These are phyloP conservation scores for Mycosphaerelloides madeirae DNA, from an alignment of 2,329 filamentous ascomycete species.

Conservation along the genomic window DNA sequence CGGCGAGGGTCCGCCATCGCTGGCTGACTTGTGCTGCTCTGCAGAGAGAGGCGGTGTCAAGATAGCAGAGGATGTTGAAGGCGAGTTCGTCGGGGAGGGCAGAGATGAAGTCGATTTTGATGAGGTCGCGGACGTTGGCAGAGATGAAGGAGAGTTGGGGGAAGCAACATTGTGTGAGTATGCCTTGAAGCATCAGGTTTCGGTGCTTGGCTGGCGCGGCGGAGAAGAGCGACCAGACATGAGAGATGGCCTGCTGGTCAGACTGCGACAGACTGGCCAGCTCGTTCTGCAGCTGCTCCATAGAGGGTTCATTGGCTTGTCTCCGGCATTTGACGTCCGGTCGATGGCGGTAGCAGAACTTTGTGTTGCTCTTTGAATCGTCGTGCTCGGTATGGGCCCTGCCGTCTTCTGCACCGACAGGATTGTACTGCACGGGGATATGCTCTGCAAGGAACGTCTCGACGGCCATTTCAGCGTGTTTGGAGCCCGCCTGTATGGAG, in stretches of 20 bases:
- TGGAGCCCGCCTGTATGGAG: slow-evolving; percentile 45
- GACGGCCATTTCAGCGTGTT: slow-evolving; percentile 71
- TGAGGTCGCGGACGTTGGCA: slow-evolving; percentile 83
- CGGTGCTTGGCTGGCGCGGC: slow-evolving; percentile 90
- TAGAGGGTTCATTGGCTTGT: slow-evolving; percentile 89
- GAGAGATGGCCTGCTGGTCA: slow-evolving; percentile 92
- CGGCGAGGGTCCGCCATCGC: slow-evolving; percentile 82
- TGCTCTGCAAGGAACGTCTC: slow-evolving; percentile 86
- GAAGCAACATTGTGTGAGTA: slow-evolving; percentile 95
- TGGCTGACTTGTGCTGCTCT: slow-evolving; percentile 92
- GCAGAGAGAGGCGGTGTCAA: slow-evolving; percentile 91
- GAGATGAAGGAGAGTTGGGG: slow-evolving; percentile 92
- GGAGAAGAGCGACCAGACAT: slow-evolving; percentile 97
- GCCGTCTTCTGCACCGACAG: slow-evolving; percentile 51
- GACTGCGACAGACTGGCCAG: slow-evolving; percentile 73
- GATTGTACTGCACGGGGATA: slow-evolving; percentile 83
- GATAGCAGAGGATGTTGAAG: slow-evolving; percentile 86
- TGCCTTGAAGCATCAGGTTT: slow-evolving; percentile 92
- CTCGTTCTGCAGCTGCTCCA: slow-evolving; percentile 88
- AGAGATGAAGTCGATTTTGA: slow-evolving; percentile 93
- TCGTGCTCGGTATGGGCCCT: slow-evolving; percentile 22
- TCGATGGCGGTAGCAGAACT: slow-evolving; percentile 91
- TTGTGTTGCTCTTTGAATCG: slow-evolving; percentile 61
- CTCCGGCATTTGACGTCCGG: slow-evolving; percentile 91
- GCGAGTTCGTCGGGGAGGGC: slow-evolving; percentile 85